A percentile compares a stretch with the other conserved stretches of the same genome.
Evolutionary conservation across 352 stramenopile species (phyloP).

Genomic region (Phytophthora uliginosa): DNA sequence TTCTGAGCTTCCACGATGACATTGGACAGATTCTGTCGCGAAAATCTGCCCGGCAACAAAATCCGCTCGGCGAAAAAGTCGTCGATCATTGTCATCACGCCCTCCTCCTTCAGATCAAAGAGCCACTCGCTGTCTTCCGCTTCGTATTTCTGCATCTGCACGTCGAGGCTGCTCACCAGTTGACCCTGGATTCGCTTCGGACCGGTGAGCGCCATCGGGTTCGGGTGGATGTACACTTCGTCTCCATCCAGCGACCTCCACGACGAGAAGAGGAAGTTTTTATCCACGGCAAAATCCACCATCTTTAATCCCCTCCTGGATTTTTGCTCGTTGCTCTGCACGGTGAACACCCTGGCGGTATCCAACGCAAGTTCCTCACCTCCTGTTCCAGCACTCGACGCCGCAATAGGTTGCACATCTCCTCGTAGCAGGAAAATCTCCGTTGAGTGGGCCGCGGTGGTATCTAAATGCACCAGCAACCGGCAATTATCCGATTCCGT

Average conservation of each 20-base stretch:
- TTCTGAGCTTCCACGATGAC: slow-evolving; percentile 57
- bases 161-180: slow-evolving; percentile 61
- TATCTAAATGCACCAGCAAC: slow-evolving; percentile 76
- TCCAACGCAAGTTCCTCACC: slow-evolving; percentile 57
- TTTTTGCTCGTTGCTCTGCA: slow-evolving; percentile 29
- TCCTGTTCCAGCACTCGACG: slow-evolving; percentile 29
- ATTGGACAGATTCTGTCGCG: slow-evolving; percentile 70
- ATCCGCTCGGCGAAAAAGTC: slow-evolving; percentile 72
- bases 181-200: slow-evolving; percentile 63
- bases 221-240: slow-evolving; percentile 70
- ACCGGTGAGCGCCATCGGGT: slow-evolving; percentile 77
- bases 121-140: slow-evolving; percentile 64
- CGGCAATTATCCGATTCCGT: slow-evolving; percentile 71
- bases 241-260: slow-evolving; percentile 74
- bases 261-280: slow-evolving; percentile 75
- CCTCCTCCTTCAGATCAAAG: slow-evolving; percentile 64
- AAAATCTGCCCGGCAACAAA: slow-evolving; percentile 74
- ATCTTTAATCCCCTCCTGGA: slow-evolving; percentile 63
- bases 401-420: slow-evolving; percentile 48
- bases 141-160: slow-evolving; percentile 77
- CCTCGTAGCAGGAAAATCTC: slow-evolving; percentile 73
- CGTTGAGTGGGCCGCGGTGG: slow-evolving; percentile 57
- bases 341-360: slow-evolving; percentile 64
- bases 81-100: slow-evolving; percentile 51
- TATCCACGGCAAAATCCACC: slow-evolving; percentile 79